Base-by-base conservation (phyloP, 441 rosid species). In the Flueggea neowawraea region DNA sequence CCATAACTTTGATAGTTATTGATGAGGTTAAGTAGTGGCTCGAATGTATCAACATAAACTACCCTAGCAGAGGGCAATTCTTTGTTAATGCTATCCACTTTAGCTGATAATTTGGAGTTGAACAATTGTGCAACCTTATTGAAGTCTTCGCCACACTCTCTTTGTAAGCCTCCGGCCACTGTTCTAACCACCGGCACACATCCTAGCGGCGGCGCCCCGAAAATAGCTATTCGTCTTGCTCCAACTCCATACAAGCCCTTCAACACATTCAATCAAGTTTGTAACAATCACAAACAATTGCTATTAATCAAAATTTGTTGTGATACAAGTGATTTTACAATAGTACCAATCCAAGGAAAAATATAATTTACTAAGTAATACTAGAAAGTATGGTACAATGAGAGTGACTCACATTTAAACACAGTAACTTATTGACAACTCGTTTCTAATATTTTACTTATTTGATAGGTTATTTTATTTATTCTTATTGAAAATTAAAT, bases 31-130 rank as follows among this genome's bases (percentile, higher is more conserved):
- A 57, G 73, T 16, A 74, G 58, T 16, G 75, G 69, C 48, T 39
- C 52, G 67, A 78, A 83, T 17, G 67, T 60, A 68, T 83, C 68
- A 32, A 78, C n/a, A 22, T 68, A 76, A 31, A 77, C 65, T 16
- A 80, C 31, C 52, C 32, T 70, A 28, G 45, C 14, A 0, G 66
- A 51, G 14, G 62, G 61, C 16, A 74, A 66, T 5, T 57, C 64
- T 15, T 4, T 0, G 8, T 12, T 53, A 6, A 80, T 69, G 4
- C 54, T 39, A 31, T 65, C 58, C 6, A 74, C 6, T 28, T 54
- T 28, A 8, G 61, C 7, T 5, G 55, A 64, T 12, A 80, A 60
- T 31, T 69, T 77, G 13, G 69, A 51, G 60, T 80, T 80, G 62
- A 69, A 62, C 7, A 67, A 12, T n/a, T 48, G 47, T 3, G 80